Conservation (phyloP, 345 rosid species). For the Balakata baccata region DNA sequence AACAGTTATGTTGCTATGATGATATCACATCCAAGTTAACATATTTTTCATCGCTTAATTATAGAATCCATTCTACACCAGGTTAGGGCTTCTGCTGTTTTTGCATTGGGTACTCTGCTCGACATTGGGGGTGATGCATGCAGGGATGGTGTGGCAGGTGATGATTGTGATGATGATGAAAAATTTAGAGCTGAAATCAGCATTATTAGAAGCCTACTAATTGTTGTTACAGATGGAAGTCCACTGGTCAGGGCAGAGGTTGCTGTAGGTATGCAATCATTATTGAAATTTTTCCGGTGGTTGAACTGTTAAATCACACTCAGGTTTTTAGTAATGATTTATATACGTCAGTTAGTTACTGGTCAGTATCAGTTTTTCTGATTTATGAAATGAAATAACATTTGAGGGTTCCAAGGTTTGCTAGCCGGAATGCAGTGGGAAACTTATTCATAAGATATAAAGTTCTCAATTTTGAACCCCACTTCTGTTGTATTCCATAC, state of each 20-base stretch:
- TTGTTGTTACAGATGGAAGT: constrained; percentile 88
- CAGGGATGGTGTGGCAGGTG: constrained; percentile 63
- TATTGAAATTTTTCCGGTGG: constrained; percentile 3
- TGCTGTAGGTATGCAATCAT: constrained; percentile 76
- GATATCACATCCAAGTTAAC: background rate
- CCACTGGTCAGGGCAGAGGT: constrained; percentile 98
- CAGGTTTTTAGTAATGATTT: background rate
- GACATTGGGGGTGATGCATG: constrained; percentile 75
- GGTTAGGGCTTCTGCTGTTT: constrained; percentile 98
- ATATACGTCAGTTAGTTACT: background rate
- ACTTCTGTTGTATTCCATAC: too few relatives aligned
- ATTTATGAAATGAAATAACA: too few relatives aligned
- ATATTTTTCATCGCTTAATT: constrained; percentile 12
- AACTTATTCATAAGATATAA: background rate
- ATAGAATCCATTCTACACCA: constrained; percentile 37
- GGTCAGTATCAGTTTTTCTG: background rate
- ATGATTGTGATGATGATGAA: constrained; percentile 94
- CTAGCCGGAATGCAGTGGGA: background rate
- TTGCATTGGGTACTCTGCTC: constrained; percentile 88
- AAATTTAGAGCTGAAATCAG: constrained; percentile 76
- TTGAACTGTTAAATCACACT: constrained; percentile 1
- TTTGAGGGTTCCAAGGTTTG: background rate
- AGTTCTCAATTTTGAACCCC: background rate
- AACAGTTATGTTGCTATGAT: background rate
- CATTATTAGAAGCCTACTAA: constrained; percentile 74